Evolutionary conservation across 192 early-diverging fungal species (phyloP).

Genomic region (Obelidium mucronatum): DNA sequence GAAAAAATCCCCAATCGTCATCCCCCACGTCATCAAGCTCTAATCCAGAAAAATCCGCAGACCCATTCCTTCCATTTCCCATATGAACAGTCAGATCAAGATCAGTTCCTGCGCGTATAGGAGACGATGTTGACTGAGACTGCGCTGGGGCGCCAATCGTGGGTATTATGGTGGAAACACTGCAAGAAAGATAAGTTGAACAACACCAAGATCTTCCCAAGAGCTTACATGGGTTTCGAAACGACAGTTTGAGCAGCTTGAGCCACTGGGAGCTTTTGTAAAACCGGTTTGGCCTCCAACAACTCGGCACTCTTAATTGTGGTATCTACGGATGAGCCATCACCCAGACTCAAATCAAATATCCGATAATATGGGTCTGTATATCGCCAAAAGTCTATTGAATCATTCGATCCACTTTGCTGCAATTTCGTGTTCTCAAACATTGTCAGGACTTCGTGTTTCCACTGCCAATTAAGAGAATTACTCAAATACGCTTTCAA

Average conservation of each 20-base stretch:
- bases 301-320: conserved; percentile 1
- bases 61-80: background rate
- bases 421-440: background rate
- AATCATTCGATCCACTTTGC: background rate
- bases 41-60: conserved; percentile 9
- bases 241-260: too few relatives aligned
- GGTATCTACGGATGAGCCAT: conserved; percentile 3
- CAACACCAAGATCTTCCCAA: too few relatives aligned
- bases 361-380: conserved; percentile 13
- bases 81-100: conserved; percentile 4
- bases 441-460: conserved; percentile 4
- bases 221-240: background rate
- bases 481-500: background rate
- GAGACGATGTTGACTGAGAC: background rate
- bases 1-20: conserved; percentile 27
- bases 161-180: background rate
- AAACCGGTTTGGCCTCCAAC: too few relatives aligned
- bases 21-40: conserved; percentile 30
- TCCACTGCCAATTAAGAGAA: conserved; percentile 14
- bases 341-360: conserved; percentile 17
- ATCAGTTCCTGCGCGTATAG: conserved; percentile 6
- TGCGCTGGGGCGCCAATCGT: background rate
- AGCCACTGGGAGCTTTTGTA: too few relatives aligned
- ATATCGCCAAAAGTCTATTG: conserved; percentile 22
- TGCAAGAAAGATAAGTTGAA: too few relatives aligned